Conservation (phyloP, 1,284 basidiomycete species). For the Takashimella tepidaria region DNA sequence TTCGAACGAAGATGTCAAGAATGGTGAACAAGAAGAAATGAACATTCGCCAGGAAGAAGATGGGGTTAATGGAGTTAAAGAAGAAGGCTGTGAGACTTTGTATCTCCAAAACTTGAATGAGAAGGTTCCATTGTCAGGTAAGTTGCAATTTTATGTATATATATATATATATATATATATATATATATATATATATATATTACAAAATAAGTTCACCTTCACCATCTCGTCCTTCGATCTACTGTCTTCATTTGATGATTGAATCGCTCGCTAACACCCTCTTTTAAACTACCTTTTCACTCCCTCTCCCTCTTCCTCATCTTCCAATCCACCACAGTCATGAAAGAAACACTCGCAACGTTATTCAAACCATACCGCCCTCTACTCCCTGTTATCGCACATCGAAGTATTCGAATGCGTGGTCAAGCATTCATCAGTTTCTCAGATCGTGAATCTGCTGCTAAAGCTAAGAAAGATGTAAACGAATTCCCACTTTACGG, state of each 20-base stretch:
- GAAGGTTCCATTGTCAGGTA: conserved; percentile 82
- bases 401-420: conserved; percentile 90
- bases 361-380: conserved; percentile 92
- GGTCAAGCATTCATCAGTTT: conserved; percentile 98
- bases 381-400: conserved; percentile 86
- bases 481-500: conserved; percentile 91
- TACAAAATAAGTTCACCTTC: too few relatives aligned
- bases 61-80: neutral
- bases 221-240: too few relatives aligned
- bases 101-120: conserved; percentile 98
- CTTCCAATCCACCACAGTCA: conserved; percentile 51
- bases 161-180: too few relatives aligned
- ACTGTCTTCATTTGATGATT: too few relatives aligned
- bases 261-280: too few relatives aligned
- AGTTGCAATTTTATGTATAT: too few relatives aligned
- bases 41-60: neutral
- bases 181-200: too few relatives aligned
- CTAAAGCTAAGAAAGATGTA: conserved; percentile 85
- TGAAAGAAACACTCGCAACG: conserved; percentile 80
- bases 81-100: conserved; percentile 67
- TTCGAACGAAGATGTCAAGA: too few relatives aligned
- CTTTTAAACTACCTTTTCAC: too few relatives aligned
- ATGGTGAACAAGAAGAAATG: too few relatives aligned
- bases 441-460: conserved; percentile 68
- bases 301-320: neutral